Evolutionary conservation across 768 basidiomycete species (phyloP), one percentile per base, ranked within the genome.

Genomic region (Crassisporium funariophilum): DNA sequence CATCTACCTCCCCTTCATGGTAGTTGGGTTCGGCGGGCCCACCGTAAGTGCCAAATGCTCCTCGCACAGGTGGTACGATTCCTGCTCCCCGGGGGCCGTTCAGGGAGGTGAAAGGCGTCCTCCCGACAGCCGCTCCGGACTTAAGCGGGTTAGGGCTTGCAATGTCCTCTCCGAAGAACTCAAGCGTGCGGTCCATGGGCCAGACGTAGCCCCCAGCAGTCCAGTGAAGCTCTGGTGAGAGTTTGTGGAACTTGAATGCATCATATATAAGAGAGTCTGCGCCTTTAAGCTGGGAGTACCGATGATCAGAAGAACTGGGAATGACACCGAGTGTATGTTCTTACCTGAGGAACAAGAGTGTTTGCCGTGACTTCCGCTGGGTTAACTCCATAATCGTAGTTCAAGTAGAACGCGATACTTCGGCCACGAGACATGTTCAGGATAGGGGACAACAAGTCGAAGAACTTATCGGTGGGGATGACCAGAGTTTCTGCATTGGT

Each of bases 191-290:
- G 56, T 87, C 84, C 19, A 80, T 72, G 0, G 88, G 82, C 89
- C 90, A 91, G 50, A 91, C 74, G 62, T 86, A 90, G 15, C 88
- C 88, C 2, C 88, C 88, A 23, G 90, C 89, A 13, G 83, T 81
- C 84, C 87, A 91, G 49, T 86, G 86, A 1, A 91, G 74, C 50
- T 86, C 86, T 0, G 87, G 86, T 1, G 69, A 64, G 36, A 91
- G 79, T 49, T 89, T 89, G 72, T 83, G 88, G 29, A 84, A 64
- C 63, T 86, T 88, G 61, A 91, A 67, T 2, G 88, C 84, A 41
- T 88, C 85, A 62, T 88, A 89, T 6, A 91, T 65, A 23, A 88
- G 63, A 4, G 84, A 81, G 57, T 91, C 89, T 16, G 83, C 82
- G 25, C 86, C 88, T 68, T 87, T 89, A 38, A 91, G 66, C 89